Evolutionary conservation across 1,284 basidiomycete genomes (phyloP).

Genomic region (Sutorius eximius): DNA sequence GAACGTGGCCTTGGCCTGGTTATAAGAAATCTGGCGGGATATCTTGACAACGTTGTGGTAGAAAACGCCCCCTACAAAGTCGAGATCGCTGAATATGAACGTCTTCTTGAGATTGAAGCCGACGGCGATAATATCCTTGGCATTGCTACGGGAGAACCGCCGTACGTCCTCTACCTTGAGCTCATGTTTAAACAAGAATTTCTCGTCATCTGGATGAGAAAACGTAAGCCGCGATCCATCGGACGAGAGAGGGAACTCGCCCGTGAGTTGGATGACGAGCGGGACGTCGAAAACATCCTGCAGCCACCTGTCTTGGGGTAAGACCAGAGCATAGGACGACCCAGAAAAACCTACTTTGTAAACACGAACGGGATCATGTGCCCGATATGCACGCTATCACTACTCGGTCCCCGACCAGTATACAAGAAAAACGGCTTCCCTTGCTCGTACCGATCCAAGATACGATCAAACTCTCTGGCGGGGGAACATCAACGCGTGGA

Average conservation of each 20-base stretch:
- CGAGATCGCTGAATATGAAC: slow-evolving; percentile 95
- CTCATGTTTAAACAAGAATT: slow-evolving; percentile 97
- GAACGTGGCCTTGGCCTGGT: slow-evolving; percentile 93
- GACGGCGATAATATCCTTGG: slow-evolving; percentile 94
- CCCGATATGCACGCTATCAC: slow-evolving; percentile 96
- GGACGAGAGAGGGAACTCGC: slow-evolving; percentile 37
- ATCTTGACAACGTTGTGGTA: slow-evolving; percentile 95
- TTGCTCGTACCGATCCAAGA: slow-evolving; percentile 94
- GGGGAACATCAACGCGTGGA: neutral
- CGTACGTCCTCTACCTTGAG: slow-evolving; percentile 90
- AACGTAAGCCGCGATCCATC: neutral
- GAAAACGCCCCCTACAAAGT: slow-evolving; percentile 88
- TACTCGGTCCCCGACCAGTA: slow-evolving; percentile 95
- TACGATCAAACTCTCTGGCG: slow-evolving; percentile 86
- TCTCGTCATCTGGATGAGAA: slow-evolving; percentile 83
- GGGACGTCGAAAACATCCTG: slow-evolving; percentile 97
- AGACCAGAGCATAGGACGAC: neutral
- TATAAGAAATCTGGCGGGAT: slow-evolving; percentile 90
- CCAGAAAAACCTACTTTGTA: slow-evolving; percentile 71
- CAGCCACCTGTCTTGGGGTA: slow-evolving; percentile 68
- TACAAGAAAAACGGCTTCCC: slow-evolving; percentile 98
- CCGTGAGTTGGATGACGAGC: slow-evolving; percentile 92
- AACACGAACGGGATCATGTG: slow-evolving; percentile 98
- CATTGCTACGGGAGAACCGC: slow-evolving; percentile 83
- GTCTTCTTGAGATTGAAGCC: slow-evolving; percentile 93